These are phyloP conservation scores for Zygosaccharomyces sapae DNA, from an alignment of 1,139 yeast genomes.

Conservation along the genomic window DNA sequence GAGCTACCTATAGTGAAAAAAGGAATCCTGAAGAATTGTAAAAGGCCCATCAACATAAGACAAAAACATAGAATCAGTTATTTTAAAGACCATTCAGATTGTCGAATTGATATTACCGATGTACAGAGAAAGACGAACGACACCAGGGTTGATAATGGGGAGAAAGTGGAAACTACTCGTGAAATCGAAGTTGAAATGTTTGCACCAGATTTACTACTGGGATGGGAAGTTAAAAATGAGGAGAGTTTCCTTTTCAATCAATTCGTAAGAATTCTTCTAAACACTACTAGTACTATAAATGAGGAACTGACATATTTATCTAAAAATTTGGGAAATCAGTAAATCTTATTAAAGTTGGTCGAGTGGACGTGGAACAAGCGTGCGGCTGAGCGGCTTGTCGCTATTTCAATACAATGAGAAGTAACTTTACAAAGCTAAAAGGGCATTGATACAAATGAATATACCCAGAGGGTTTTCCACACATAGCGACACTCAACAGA, in stretches of 20 bases:
- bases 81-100: constrained; percentile 1
- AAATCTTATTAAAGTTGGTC: background rate
- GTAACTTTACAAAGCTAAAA: too few species aligned
- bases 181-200: constrained; percentile 2
- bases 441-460: too few species aligned
- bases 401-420: too few species aligned
- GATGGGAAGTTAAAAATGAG: background rate
- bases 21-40: background rate
- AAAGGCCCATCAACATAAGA: background rate
- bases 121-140: background rate
- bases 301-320: background rate
- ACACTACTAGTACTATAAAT: background rate
- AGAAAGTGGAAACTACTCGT: background rate
- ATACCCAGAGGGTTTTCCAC: too few species aligned
- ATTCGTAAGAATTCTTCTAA: background rate
- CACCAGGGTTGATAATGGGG: background rate
- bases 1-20: background rate
- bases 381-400: too few species aligned
- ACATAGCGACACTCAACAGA: too few species aligned
- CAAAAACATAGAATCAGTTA: background rate
- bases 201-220: background rate
- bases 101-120: constrained; percentile 2
- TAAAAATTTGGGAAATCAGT: background rate
- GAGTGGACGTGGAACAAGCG: too few species aligned
- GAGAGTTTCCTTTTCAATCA: background rate